Base-by-base conservation (phyloP, 371 early-diverging fungal genomes). In the Haplosporangium sp. region DNA sequence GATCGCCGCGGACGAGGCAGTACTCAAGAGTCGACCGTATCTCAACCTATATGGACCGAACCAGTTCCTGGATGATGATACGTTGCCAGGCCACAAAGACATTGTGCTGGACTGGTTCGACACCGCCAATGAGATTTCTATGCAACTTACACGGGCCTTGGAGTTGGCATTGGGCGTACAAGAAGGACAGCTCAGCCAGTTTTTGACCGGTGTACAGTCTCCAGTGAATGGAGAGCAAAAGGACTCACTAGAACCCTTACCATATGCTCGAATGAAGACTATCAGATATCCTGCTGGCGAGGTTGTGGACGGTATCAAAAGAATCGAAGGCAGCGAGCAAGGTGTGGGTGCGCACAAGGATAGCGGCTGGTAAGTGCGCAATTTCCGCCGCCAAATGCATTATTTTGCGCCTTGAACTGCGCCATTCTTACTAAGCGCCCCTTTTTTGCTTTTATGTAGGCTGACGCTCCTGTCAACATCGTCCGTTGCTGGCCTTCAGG, bases 241-340 rank as follows among this genome's bases (percentile, higher is more conserved):
- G 50, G 50, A 50, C 14, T 18, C 16, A 18, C 18, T 50, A 10
- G 50, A 18, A 2, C 50, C 50, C 16, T 18, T 50, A 18, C 50
- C 50, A 9, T 50, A 18, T 50, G 50, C 50, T 9, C 16, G 50
- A 18, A 50, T 50, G 50, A 50, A 50, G 50, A 50, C 50, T 2
- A 50, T 50, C 18, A 16, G 50, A 18, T 50, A 50, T 50, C 50
- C 50, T 18, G 50, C 50, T 6, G 50, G 50, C 50, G 50, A 50
- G 9, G 18, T 18, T 13, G 50, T 50, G 5, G 50, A 50, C 9
- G 50, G 50, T 18, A 50, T 50, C 50, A 50, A 50, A 20, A 14
- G 50, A 50, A 1, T 50, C 20, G 50, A n/a, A 5, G 50, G 50
- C 7, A 50, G 50, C 20, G 50, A 50, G 9, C 50, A 50, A 18